Conservation (phyloP, 169 alveolate genomes). For the Plasmodium vivax region DNA sequence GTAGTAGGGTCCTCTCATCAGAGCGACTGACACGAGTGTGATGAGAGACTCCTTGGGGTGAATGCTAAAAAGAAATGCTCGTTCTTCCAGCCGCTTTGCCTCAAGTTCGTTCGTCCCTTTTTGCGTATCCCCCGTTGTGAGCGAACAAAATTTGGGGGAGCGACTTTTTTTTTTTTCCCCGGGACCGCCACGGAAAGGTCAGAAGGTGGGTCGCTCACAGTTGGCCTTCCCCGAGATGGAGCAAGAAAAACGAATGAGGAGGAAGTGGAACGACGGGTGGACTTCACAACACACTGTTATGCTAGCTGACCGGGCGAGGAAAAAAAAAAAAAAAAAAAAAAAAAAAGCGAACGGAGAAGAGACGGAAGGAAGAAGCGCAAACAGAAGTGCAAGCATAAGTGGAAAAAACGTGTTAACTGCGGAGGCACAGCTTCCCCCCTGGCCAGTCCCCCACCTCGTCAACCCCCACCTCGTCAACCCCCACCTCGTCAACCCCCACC, state of each 20-base stretch:
- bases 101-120: not conserved
- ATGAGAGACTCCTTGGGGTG: not conserved
- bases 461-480: too few relatives aligned
- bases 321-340: conserved; percentile 5
- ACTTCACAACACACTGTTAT: not conserved
- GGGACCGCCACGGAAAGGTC: not conserved
- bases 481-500: not conserved
- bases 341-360: not conserved
- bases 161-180: too few relatives aligned
- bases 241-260: not conserved
- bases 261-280: not conserved
- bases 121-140: not conserved
- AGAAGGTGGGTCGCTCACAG: not conserved
- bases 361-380: not conserved
- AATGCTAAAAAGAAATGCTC: not conserved
- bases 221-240: not conserved
- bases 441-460: not conserved
- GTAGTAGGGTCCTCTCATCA: not conserved
- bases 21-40: not conserved
- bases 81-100: not conserved
- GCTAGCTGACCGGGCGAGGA: not conserved
- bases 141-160: not conserved
- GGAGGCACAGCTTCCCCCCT: not conserved
- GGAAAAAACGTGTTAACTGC: not conserved
- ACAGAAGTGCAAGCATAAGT: not conserved